Conservation (phyloP, 495 filamentous ascomycete species). For the Aeminium ludgeri region DNA sequence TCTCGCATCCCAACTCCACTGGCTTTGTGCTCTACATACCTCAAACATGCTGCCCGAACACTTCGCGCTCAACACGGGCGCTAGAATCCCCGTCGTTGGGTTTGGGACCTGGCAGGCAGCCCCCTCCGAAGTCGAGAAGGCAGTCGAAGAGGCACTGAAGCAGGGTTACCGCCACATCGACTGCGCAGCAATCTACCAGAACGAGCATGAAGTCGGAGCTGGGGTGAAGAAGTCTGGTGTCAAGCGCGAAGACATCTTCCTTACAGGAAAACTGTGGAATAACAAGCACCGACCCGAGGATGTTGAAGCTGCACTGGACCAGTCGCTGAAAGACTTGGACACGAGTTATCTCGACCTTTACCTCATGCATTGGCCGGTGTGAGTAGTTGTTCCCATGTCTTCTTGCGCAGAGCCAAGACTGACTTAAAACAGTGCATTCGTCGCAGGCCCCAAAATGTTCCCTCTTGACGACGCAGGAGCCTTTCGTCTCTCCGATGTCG, state of each 20-base stretch:
- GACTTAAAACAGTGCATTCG: conserved; percentile 15
- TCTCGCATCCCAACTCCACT: no score
- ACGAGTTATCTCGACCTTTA: conserved; percentile 24
- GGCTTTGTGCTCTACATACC: no score
- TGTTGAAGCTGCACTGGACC: conserved; percentile 16
- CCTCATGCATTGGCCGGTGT: conserved; percentile 31
- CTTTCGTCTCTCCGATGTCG: conserved; percentile 42
- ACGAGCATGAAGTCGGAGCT: conserved; percentile 18
- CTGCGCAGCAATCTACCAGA: conserved; percentile 22
- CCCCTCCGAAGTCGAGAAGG: conserved; percentile 26
- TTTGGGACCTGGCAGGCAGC: conserved; percentile 36
- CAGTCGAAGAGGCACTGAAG: conserved; percentile 18
- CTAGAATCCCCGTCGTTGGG: conserved; percentile 20
- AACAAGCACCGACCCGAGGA: conserved; percentile 17
- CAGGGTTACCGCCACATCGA: conserved; percentile 21
- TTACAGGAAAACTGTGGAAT: conserved; percentile 22
- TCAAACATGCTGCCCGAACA: no score
- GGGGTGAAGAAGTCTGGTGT: conserved; percentile 18
- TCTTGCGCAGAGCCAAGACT: conserved; percentile 18
- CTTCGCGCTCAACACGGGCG: no score
- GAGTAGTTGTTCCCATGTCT: conserved; percentile 14
- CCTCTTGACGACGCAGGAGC: conserved; percentile 52
- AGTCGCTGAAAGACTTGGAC: conserved; percentile 16
- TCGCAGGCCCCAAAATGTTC: conserved; percentile 24
- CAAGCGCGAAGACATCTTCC: conserved; percentile 17